phyloP scores from a whole-genome alignment of 179 eudicot species.

The Gypsophila paniculata region DNA sequence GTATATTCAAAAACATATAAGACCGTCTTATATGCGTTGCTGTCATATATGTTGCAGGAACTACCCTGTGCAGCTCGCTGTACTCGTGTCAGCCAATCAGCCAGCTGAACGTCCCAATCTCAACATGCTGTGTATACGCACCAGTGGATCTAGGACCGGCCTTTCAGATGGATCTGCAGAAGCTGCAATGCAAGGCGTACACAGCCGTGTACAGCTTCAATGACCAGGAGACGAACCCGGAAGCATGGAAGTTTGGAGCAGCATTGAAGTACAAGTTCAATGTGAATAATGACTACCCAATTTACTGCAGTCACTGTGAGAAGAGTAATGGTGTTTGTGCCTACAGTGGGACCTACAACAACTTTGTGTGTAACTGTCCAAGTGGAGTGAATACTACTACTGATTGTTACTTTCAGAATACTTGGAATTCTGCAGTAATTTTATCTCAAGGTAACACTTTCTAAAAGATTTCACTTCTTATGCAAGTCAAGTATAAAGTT shows the following conservation, averaged over 20 bases:
- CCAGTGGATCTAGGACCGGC: slow-evolving; percentile 89
- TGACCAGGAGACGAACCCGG: slow-evolving; percentile 48
- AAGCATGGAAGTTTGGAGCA: slow-evolving; percentile 72
- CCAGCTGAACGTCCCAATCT: slow-evolving; percentile 49
- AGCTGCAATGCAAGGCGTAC: slow-evolving; percentile 62
- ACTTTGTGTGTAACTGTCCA: slow-evolving; percentile 69
- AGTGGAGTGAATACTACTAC: slow-evolving; percentile 61
- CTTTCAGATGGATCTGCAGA: slow-evolving; percentile 67
- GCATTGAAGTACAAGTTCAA: slow-evolving; percentile 74
- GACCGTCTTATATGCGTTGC: too few species aligned
- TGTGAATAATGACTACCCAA: slow-evolving; percentile 60
- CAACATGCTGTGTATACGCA: slow-evolving; percentile 75
- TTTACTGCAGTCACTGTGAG: slow-evolving; percentile 61
- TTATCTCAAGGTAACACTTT: slow-evolving; percentile 30
- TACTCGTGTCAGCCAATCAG: slow-evolving; percentile 73
- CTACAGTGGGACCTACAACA: slow-evolving; percentile 37
- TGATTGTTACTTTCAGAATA: slow-evolving; percentile 54
- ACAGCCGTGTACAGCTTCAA: slow-evolving; percentile 62
- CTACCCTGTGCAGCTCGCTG: slow-evolving; percentile 54
- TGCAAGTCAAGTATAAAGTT: slow-evolving; percentile 32
- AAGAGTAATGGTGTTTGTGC: slow-evolving; percentile 75
- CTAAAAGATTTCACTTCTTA: slow-evolving; percentile 19
- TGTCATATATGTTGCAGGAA: slow-evolving; percentile 16
- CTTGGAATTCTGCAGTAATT: slow-evolving; percentile 49
- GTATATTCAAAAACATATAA: too few species aligned